Evolutionary conservation across 768 basidiomycete genomes (phyloP).

Genomic region (Lanmaoa rubissima): DNA sequence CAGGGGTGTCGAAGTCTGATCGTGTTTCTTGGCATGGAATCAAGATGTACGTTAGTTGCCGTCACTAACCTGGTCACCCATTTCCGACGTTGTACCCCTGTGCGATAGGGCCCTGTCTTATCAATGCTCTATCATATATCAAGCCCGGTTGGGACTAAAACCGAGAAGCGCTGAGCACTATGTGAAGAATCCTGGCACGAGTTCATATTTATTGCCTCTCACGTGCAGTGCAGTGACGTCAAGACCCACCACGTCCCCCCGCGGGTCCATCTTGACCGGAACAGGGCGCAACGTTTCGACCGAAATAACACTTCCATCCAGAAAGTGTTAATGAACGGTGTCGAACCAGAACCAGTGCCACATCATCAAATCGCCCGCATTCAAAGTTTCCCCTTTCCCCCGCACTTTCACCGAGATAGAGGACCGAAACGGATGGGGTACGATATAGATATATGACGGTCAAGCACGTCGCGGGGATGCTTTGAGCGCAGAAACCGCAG

Average conservation of each 20-base stretch:
- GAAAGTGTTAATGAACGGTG: neutral
- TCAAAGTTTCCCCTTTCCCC: neutral
- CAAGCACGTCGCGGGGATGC: neutral
- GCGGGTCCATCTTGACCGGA: constrained; percentile 8
- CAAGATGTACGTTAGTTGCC: neutral
- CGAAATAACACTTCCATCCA: neutral
- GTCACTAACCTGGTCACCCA: no score
- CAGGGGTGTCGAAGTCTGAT: constrained; percentile 3
- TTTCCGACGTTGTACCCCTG: neutral
- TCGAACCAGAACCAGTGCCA: neutral
- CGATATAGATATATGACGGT: no score
- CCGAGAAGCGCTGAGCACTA: no score
- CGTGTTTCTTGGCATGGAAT: neutral
- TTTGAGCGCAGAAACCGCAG: neutral
- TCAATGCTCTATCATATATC: no score
- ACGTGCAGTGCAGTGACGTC: neutral
- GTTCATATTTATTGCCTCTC: no score
- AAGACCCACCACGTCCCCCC: neutral
- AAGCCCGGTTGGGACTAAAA: no score
- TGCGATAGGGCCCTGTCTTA: neutral
- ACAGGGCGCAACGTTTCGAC: neutral
- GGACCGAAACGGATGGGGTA: no score
- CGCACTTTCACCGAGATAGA: constrained; percentile 1
- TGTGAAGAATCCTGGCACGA: no score
- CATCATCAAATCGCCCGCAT: no score